A percentile compares a stretch with the other conserved stretches of the same genome.
Conservation (phyloP, 2,329 filamentous ascomycete species). For the Neoascochyta sp. region DNA sequence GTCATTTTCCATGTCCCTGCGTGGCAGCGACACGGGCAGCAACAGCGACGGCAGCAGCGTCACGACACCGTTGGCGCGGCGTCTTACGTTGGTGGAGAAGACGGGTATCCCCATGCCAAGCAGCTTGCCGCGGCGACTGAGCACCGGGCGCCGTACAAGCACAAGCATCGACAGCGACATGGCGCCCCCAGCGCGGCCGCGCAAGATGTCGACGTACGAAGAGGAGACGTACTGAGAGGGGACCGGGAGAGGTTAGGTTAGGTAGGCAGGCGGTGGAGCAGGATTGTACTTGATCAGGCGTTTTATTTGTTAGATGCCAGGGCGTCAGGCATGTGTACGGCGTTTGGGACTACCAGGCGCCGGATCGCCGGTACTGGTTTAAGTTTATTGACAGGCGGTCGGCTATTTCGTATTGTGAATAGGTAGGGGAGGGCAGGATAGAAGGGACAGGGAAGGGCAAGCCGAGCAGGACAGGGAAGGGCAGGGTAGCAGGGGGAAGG, state of each 20-base stretch:
- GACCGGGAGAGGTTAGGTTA: conserved; percentile 3
- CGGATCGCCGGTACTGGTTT: no score
- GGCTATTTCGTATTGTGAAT: no score
- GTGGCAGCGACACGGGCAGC: conserved; percentile 51
- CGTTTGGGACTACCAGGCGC: no score
- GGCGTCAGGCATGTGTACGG: no score
- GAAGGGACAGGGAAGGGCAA: no score
- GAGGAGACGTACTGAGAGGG: conserved; percentile 58
- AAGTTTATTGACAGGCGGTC: no score
- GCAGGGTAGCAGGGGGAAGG: no score
- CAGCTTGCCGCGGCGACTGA: conserved; percentile 50
- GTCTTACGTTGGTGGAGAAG: conserved; percentile 44
- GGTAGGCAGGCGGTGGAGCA: conserved; percentile 7
- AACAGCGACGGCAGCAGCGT: conserved; percentile 35
- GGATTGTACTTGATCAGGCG: no score
- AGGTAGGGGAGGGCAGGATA: no score
- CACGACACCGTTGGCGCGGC: conserved; percentile 45
- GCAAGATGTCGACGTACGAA: conserved; percentile 50
- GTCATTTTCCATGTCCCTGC: conserved; percentile 28
- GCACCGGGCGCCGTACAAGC: conserved; percentile 43
- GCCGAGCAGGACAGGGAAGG: no score
- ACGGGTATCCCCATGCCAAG: conserved; percentile 50
- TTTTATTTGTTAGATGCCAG: no score
- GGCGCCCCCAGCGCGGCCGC: conserved; percentile 45
- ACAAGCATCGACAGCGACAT: conserved; percentile 44